Evolutionary conservation across 768 basidiomycete genomes (phyloP), one percentile per base, ranked within the genome.

Genomic region (Boletus vinaceobasis): DNA sequence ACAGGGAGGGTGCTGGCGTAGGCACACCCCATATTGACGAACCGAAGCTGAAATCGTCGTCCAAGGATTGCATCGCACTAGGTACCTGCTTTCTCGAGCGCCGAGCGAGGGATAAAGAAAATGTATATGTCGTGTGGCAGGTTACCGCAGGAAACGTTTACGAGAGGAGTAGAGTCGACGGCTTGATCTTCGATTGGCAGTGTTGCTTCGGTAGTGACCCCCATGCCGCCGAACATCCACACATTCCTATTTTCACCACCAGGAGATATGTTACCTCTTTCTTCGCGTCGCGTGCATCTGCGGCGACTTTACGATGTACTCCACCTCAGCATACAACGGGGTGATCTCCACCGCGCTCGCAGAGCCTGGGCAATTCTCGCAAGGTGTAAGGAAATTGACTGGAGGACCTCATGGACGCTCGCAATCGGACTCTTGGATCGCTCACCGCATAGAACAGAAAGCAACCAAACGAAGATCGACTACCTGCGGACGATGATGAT

Each of bases 351-450:
- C 42, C 77, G 86, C 38, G 91, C 92, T 26, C 78, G 72, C 51
- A 77, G 80, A 55, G 86, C 86, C 7, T 93, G 90, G 88, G 73
- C 79, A 23, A 84, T 93, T 36, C 79, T 93, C 21, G 76, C 79
- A 11, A 81, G 85, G 51, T 93, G 91, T 69, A 85, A 85, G 62
- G 91, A 93, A 74, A 71, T 91, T 2, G 71, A 84, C 58, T 93
- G 90, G 89, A 83, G 74, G 66, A 62, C 73, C 10, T 76, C 88
- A 69, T 93, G 91, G 90, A 78, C 74, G 51, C 82, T 79, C 10
- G 84, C 84, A n/a, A 67, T 90, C 44, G 72, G 77, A 52, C 69
- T 91, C 45, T 72, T 89, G 17, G 73, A 74, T 48, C 67, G 67
- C 14, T 60, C 73, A 36, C 56, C 62, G 15, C 51, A 72, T 35